A percentile compares a stretch with the other conserved stretches of the same genome.
These are phyloP conservation scores for Eutypella sp. DNA, from an alignment of 2,329 filamentous ascomycete species.

Conservation along the genomic window DNA sequence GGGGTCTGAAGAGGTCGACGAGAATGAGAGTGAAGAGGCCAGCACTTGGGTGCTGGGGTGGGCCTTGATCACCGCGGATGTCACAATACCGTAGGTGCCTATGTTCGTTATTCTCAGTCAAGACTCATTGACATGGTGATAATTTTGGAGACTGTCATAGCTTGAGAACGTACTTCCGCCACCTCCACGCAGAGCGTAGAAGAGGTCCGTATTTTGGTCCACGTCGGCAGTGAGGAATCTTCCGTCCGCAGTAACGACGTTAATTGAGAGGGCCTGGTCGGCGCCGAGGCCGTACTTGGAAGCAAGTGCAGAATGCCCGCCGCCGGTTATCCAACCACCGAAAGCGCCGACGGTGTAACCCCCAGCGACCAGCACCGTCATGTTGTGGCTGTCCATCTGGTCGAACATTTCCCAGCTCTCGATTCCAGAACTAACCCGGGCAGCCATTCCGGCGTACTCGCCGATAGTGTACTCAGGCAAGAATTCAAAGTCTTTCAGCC, in stretches of 20 bases:
- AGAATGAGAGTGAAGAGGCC: conserved; percentile 16
- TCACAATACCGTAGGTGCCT: conserved; percentile 28
- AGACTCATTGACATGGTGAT: no score
- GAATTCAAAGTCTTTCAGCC: conserved; percentile 39
- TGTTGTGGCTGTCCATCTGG: conserved; percentile 24
- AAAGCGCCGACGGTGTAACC: conserved; percentile 34
- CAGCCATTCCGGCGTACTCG: conserved; percentile 25
- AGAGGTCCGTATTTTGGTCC: conserved; percentile 46
- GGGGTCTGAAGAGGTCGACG: conserved; percentile 4
- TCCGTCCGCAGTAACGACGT: conserved; percentile 44
- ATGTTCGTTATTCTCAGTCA: conserved; percentile 1
- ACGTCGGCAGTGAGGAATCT: conserved; percentile 38
- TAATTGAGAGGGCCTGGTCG: conserved; percentile 43
- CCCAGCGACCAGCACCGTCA: conserved; percentile 27
- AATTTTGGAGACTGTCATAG: no score
- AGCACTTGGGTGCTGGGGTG: conserved; percentile 19
- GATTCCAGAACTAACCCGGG: conserved; percentile 28
- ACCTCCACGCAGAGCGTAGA: conserved; percentile 52
- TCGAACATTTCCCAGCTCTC: conserved; percentile 30
- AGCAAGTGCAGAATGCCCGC: conserved; percentile 43
- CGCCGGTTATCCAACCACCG: conserved; percentile 48
- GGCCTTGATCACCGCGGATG: conserved; percentile 25
- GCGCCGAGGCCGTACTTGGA: conserved; percentile 45
- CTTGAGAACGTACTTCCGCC: conserved; percentile 32
- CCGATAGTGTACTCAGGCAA: conserved; percentile 24